A percentile compares a stretch with the other conserved stretches of the same genome.
Conservation (phyloP, 139 green algal genomes). For the Tetratostichococcus sp. region DNA sequence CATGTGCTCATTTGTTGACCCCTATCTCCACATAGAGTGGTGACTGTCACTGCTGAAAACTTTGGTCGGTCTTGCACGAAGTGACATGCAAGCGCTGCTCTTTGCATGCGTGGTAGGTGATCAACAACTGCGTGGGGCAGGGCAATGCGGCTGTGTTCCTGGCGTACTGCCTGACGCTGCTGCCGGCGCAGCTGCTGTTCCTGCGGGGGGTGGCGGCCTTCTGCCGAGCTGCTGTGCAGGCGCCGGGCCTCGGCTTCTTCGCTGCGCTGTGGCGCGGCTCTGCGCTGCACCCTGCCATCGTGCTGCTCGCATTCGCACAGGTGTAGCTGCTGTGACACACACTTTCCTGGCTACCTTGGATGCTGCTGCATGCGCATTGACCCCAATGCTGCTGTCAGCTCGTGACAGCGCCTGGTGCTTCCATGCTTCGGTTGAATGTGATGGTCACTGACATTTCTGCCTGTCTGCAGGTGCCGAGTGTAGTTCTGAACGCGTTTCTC, state of each 20-base stretch:
- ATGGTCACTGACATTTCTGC: too few species aligned
- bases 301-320: constrained; percentile 1
- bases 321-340: constrained; percentile 3
- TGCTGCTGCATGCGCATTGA: too few species aligned
- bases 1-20: too few species aligned
- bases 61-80: too few species aligned
- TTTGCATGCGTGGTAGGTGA: not conserved
- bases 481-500: constrained; percentile 24
- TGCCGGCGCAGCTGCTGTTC: constrained; percentile 36
- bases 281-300: constrained; percentile 2
- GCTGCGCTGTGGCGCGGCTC: not conserved
- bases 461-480: constrained; percentile 33
- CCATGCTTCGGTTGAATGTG: too few species aligned
- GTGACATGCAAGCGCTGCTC: too few species aligned
- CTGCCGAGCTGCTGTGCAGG: constrained; percentile 1
- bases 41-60: too few species aligned
- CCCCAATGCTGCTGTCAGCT: too few species aligned
- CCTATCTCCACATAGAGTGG: too few species aligned
- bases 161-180: constrained; percentile 28
- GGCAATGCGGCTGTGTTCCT: constrained; percentile 42
- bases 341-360: too few species aligned
- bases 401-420: too few species aligned
- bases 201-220: constrained; percentile 22
- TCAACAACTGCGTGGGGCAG: constrained; percentile 49
- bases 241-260: not conserved